These are phyloP conservation scores for Musa troglodytarum DNA, from an alignment of 176 grass and related monocot species.

Conservation along the genomic window DNA sequence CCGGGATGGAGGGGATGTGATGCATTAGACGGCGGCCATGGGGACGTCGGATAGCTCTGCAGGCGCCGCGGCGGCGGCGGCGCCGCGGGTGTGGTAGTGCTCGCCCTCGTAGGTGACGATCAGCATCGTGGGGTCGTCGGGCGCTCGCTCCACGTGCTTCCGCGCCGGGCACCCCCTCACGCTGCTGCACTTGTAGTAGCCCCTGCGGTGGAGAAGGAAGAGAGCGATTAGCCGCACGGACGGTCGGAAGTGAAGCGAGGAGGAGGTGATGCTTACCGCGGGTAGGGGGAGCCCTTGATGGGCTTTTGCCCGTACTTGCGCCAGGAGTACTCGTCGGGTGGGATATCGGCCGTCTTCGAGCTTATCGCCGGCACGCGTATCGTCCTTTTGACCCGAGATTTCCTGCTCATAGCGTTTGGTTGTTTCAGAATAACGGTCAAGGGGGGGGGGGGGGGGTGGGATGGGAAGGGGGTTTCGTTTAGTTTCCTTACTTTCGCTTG, in stretches of 20 bases:
- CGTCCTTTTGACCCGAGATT: slow-evolving; percentile 14
- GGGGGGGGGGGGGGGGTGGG: too few relatives aligned
- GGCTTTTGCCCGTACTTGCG: slow-evolving; percentile 22
- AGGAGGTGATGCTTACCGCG: not conserved
- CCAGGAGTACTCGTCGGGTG: slow-evolving; percentile 13
- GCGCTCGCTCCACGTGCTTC: slow-evolving; percentile 19
- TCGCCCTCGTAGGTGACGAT: slow-evolving; percentile 23
- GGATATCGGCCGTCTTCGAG: slow-evolving; percentile 17
- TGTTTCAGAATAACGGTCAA: too few relatives aligned
- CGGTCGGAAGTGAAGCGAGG: not conserved
- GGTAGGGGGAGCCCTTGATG: slow-evolving; percentile 22
- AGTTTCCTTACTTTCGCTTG: slow-evolving; percentile 43
- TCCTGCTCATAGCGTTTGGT: not conserved
- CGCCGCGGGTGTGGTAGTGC: slow-evolving; percentile 1
- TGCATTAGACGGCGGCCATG: not conserved
- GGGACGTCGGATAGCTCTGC: not conserved
- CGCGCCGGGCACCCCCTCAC: slow-evolving; percentile 8
- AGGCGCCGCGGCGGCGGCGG: not conserved
- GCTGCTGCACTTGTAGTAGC: slow-evolving; percentile 21
- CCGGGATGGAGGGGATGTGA: too few relatives aligned
- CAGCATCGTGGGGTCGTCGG: slow-evolving; percentile 13
- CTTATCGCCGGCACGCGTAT: slow-evolving; percentile 13
- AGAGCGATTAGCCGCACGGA: not conserved
- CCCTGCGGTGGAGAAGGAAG: not conserved
- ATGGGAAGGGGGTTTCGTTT: too few relatives aligned